These are phyloP conservation scores for Phialophora macrospora DNA, from an alignment of 2,329 filamentous ascomycete genomes.

Conservation along the genomic window DNA sequence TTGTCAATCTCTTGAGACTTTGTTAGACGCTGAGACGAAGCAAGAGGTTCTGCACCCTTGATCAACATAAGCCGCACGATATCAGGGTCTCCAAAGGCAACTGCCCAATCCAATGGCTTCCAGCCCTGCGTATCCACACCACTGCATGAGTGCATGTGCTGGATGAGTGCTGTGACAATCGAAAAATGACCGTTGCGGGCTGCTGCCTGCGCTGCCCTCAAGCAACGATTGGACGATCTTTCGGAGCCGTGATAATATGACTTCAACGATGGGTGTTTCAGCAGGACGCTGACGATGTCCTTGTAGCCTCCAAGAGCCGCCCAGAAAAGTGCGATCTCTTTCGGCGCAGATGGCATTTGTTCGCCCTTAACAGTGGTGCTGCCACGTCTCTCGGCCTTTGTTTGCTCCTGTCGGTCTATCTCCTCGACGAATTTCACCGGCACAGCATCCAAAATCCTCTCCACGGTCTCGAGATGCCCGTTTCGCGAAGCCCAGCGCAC, in stretches of 20 bases:
- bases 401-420: not conserved
- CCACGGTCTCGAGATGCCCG: not conserved
- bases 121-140: not conserved
- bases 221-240: not conserved
- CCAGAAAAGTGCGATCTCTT: slow-evolving; percentile 4
- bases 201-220: not conserved
- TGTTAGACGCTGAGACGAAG: not conserved
- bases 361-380: slow-evolving; percentile 3
- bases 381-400: not conserved
- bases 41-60: not conserved
- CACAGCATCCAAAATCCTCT: not conserved
- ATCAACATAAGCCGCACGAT: slow-evolving; percentile 5
- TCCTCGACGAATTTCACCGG: not conserved
- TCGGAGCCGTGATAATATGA: not conserved
- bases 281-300: not conserved
- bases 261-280: not conserved
- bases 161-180: not conserved
- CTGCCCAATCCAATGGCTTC: not conserved
- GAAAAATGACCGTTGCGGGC: not conserved
- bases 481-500: slow-evolving; percentile 1
- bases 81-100: not conserved
- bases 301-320: slow-evolving; percentile 1
- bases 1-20: not conserved
- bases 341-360: not conserved
- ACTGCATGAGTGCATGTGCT: not conserved